These are phyloP conservation scores for Colletotrichum filicis DNA, from an alignment of 2,329 filamentous ascomycete genomes.

Conservation along the genomic window DNA sequence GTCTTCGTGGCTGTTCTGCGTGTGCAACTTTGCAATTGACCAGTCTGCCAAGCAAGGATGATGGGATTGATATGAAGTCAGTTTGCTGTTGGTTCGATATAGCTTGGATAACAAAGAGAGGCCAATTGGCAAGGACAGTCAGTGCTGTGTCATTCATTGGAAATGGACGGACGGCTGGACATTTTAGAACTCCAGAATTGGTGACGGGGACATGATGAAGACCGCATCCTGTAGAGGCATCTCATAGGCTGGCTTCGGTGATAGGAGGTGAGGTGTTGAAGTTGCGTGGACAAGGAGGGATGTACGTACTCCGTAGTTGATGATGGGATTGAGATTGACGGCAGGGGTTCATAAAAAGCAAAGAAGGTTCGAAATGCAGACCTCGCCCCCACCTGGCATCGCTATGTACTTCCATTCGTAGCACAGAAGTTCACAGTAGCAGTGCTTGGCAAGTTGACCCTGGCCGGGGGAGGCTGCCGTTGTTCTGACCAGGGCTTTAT, in stretches of 20 bases:
- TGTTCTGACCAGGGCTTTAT: neutral
- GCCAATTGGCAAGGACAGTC: neutral
- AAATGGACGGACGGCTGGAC: neutral
- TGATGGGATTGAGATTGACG: neutral
- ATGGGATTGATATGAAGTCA: neutral
- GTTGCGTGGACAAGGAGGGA: neutral
- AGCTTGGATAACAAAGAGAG: neutral
- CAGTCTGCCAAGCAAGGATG: neutral
- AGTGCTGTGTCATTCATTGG: neutral
- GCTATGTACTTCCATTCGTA: neutral
- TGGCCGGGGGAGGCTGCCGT: conserved; percentile 3
- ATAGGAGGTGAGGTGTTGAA: neutral
- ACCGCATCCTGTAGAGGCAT: neutral
- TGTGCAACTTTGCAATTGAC: neutral
- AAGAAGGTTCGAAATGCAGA: conserved; percentile 22
- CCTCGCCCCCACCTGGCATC: conserved; percentile 18
- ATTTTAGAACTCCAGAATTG: neutral
- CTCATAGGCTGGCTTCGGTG: neutral
- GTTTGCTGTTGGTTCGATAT: neutral
- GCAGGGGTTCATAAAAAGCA: conserved; percentile 25
- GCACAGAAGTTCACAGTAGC: too few species aligned
- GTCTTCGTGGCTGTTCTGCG: neutral
- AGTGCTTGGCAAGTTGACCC: neutral
- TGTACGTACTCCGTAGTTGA: neutral
- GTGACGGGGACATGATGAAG: neutral